These are phyloP conservation scores for Colletotrichum phormii DNA, from an alignment of 2,329 filamentous ascomycete genomes.

Conservation along the genomic window DNA sequence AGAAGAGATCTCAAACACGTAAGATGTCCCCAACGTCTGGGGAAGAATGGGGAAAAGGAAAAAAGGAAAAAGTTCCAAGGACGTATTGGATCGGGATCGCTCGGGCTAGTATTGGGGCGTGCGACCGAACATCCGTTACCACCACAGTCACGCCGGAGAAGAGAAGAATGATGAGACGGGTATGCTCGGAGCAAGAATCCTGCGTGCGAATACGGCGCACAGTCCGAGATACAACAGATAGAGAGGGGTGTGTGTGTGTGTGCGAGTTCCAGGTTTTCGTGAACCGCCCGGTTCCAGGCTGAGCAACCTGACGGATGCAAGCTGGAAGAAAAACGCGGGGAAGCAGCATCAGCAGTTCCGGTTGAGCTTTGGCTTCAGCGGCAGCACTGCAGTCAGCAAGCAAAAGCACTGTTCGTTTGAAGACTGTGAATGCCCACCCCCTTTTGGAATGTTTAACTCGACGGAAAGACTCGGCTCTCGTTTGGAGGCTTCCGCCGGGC, in stretches of 20 bases:
- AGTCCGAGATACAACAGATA: neutral
- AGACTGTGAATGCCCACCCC: neutral
- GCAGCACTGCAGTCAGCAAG: neutral
- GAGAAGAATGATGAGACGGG: slow-evolving; percentile 9
- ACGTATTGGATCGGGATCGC: slow-evolving; percentile 15
- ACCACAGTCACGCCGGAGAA: slow-evolving; percentile 3
- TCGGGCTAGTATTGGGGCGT: slow-evolving; percentile 20
- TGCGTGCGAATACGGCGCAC: slow-evolving; percentile 27
- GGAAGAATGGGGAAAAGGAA: neutral
- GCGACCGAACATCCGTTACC: slow-evolving; percentile 4
- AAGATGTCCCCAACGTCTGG: slow-evolving; percentile 14
- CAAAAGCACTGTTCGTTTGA: slow-evolving; percentile 1
- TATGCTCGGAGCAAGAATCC: neutral
- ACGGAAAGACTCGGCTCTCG: slow-evolving; percentile 18
- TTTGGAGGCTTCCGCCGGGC: neutral
- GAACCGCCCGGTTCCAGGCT: slow-evolving; percentile 14
- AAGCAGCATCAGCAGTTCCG: slow-evolving; percentile 19
- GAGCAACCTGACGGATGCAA: slow-evolving; percentile 1
- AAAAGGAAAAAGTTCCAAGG: neutral
- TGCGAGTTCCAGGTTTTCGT: slow-evolving; percentile 13
- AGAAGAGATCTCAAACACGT: slow-evolving; percentile 15
- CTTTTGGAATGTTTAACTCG: neutral
- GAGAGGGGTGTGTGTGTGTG: neutral
- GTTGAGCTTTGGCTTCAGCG: slow-evolving; percentile 18
- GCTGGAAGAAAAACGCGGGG: slow-evolving; percentile 20